These are phyloP conservation scores for Senna tora DNA, from an alignment of 306 rosid genomes.

Conservation along the genomic window DNA sequence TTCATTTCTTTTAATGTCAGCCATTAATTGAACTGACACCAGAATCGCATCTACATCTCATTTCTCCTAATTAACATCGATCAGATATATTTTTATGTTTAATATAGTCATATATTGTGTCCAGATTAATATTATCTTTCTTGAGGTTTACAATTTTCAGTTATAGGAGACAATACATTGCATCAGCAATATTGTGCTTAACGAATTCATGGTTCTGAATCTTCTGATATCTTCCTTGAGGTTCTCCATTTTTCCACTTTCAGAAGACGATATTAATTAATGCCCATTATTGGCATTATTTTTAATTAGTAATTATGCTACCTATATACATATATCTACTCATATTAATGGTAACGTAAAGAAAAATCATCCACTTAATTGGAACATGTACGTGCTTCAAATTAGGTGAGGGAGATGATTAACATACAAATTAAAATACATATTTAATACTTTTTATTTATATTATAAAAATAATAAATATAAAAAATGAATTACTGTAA, in stretches of 20 bases:
- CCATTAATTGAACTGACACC: no score
- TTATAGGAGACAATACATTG: background rate
- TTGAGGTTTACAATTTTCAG: conserved; percentile 8
- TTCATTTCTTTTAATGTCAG: no score
- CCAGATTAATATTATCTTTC: background rate
- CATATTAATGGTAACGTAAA: no score
- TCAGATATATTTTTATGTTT: background rate
- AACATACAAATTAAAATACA: no score
- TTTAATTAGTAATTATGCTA: background rate
- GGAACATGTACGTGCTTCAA: background rate
- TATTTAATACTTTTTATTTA: no score
- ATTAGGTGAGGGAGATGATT: background rate
- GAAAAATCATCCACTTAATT: background rate
- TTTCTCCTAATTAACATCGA: no score
- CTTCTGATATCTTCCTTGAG: background rate
- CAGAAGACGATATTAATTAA: background rate
- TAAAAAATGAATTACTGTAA: no score
- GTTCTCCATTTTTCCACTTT: background rate
- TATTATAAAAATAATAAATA: no score
- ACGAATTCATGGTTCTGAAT: background rate
- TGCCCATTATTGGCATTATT: background rate
- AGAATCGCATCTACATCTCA: no score
- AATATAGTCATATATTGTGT: background rate
- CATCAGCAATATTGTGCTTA: background rate
- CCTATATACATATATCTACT: no score